Evolutionary conservation across 106 monocot genomes (phyloP).

Genomic region (Chionographis japonica): DNA sequence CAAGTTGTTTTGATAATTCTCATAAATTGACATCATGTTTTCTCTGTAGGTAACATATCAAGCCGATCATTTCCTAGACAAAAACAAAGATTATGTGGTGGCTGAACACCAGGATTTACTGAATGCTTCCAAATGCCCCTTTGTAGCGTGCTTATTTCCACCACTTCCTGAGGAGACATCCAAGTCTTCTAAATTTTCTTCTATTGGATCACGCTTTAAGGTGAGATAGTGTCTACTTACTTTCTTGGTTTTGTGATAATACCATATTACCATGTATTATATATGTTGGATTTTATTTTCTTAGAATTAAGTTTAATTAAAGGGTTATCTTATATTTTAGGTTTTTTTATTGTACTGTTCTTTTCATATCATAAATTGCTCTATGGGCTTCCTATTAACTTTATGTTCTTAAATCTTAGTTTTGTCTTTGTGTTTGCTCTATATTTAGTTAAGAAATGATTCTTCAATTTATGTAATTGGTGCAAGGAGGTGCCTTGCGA

Average conservation of each 20-base stretch:
- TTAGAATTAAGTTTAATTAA: not conserved
- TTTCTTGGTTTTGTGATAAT: not conserved
- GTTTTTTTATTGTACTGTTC: no score
- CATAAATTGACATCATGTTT: not conserved
- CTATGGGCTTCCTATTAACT: no score
- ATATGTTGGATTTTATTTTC: not conserved
- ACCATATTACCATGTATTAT: not conserved
- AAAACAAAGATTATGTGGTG: constrained; percentile 95
- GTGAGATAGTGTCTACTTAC: constrained; percentile 15
- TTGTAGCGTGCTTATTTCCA: constrained; percentile 75
- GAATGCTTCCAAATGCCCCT: constrained; percentile 67
- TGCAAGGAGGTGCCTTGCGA: no score
- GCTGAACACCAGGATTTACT: constrained; percentile 79
- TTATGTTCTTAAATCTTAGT: no score
- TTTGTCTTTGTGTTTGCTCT: no score
- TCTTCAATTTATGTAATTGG: no score
- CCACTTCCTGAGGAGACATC: constrained; percentile 73
- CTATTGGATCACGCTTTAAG: constrained; percentile 85
- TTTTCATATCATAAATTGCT: no score
- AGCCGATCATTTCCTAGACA: constrained; percentile 77
- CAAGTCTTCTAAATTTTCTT: constrained; percentile 91
- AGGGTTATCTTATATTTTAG: no score
- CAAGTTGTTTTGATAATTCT: not conserved
- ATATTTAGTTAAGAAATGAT: no score
- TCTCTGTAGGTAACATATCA: constrained; percentile 65